A percentile compares a stretch with the other conserved stretches of the same genome.
Evolutionary conservation across 306 rosid species (phyloP).

Genomic region (Abrus precatorius): DNA sequence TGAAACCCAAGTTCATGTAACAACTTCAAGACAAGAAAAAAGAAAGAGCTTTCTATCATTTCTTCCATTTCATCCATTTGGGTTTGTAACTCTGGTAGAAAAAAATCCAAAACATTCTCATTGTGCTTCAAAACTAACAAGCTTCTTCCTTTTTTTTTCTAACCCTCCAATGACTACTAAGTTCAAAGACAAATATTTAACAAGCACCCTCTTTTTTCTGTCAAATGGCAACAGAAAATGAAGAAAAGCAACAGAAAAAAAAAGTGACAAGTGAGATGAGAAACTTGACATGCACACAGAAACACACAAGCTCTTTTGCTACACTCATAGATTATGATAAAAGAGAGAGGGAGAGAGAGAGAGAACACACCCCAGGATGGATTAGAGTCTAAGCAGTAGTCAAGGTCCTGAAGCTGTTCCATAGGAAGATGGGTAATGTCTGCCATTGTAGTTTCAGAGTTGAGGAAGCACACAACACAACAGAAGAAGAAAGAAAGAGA

Average conservation of each 20-base stretch:
- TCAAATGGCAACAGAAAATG: slow-evolving; percentile 18
- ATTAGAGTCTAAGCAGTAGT: slow-evolving; percentile 97
- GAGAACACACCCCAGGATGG: slow-evolving; percentile 90
- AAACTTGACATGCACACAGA: slow-evolving; percentile 20
- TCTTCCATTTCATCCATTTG: slow-evolving; percentile 30
- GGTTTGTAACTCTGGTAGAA: slow-evolving; percentile 9
- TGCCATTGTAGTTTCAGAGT: slow-evolving; percentile 77
- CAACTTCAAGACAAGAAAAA: background rate
- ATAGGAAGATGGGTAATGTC: slow-evolving; percentile 95
- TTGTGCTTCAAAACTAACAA: slow-evolving; percentile 35
- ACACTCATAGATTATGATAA: slow-evolving; percentile 9
- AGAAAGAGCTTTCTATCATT: slow-evolving; percentile 17
- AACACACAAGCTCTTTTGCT: slow-evolving; percentile 41
- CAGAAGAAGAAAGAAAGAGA: slow-evolving; percentile 49
- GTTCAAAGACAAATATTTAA: slow-evolving; percentile 36
- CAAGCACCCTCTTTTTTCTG: background rate
- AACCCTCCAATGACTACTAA: background rate
- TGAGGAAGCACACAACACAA: slow-evolving; percentile 47
- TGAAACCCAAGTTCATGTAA: slow-evolving; percentile 26
- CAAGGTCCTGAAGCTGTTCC: slow-evolving; percentile 99
- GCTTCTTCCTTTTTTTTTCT: background rate
- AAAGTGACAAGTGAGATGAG: slow-evolving; percentile 28
- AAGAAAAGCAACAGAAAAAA: slow-evolving; percentile 21
- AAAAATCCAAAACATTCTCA: slow-evolving; percentile 30
- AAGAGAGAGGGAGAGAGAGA: slow-evolving; percentile 34